A percentile compares a stretch with the other conserved stretches of the same genome.
phyloP scores from a whole-genome alignment of 331 rosid species.

The Cucumis variabilis region DNA sequence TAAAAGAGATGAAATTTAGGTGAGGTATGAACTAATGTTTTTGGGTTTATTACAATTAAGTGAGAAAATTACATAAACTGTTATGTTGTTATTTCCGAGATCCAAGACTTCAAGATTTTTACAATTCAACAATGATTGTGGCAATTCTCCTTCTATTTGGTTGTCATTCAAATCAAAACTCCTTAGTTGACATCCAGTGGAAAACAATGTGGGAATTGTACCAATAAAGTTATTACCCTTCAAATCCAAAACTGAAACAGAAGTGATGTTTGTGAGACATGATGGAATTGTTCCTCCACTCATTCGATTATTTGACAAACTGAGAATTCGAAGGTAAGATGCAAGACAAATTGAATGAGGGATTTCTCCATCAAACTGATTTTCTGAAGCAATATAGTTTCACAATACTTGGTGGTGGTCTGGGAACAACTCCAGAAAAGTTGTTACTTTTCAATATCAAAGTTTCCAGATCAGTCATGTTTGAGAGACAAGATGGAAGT shows the following conservation, averaged over 20 bases:
- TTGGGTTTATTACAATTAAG: too few relatives aligned
- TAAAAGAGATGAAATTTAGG: too few relatives aligned
- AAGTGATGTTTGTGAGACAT: slow-evolving; percentile 57
- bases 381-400: slow-evolving; percentile 50
- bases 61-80: slow-evolving; percentile 31
- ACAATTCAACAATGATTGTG: slow-evolving; percentile 57
- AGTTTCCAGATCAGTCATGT: slow-evolving; percentile 50
- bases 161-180: slow-evolving; percentile 83
- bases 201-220: slow-evolving; percentile 57
- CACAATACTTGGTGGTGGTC: slow-evolving; percentile 52
- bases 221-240: slow-evolving; percentile 69
- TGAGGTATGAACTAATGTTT: too few relatives aligned
- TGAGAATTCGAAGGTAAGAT: slow-evolving; percentile 64
- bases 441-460: slow-evolving; percentile 79
- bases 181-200: slow-evolving; percentile 59
- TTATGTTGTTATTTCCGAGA: slow-evolving; percentile 61
- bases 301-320: slow-evolving; percentile 63
- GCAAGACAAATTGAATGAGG: slow-evolving; percentile 67
- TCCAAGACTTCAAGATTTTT: slow-evolving; percentile 60
- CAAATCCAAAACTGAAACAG: slow-evolving; percentile 71
- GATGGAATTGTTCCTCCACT: slow-evolving; percentile 64
- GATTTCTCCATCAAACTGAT: slow-evolving; percentile 63
- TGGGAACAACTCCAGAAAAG: slow-evolving; percentile 67
- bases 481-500: slow-evolving; percentile 62
- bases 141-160: slow-evolving; percentile 58